Base-by-base conservation (phyloP, 2,329 filamentous ascomycete genomes). In the Grosmannia serpens region DNA sequence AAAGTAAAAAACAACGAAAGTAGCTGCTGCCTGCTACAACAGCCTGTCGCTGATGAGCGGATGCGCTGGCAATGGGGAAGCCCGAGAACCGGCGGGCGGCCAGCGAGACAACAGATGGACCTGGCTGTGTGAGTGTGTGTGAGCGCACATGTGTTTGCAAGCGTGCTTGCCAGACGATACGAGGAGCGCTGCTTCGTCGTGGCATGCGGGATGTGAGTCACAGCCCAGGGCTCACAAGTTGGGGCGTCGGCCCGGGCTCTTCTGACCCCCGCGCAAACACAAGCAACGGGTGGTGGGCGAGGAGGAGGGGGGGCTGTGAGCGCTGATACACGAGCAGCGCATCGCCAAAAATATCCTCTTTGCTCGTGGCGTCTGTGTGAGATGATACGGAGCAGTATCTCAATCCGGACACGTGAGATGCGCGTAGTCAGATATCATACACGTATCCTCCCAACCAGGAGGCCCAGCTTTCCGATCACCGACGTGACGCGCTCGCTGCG, bases 41-140 rank as follows among this genome's bases (percentile, higher is more conserved):
- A 9, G 8, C 27, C 27, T 17, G 29, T 53, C 29, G 26, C 24
- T 6, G 24, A 5, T 11, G 50, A 33, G 50, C 35, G 50, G 29
- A 53, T 53, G 50, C 50, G 50, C 27, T 53, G 50, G 50, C 50
- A 52, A n/a, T 33, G 50, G 27, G 50, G 50, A 53, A 53, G 50
- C 27, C 50, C 50, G 50, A 53, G 29, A 24, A 53, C 50, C 50
- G 50, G 50, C 50, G 50, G 26, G 8, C 41, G n/a, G 41, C 41
- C 41, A 44, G 41, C 41, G 41, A 44, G 41, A 44, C 41, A 44
- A 17, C 41, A 44, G 41, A 17, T 9, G 41, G 41, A 7, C 41
- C 41, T 44, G 41, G 41, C 41, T 44, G 41, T 44, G 41, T 22
- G 6, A n/a, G 38, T 17, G 38, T 41, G 31, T 38, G 35, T 38